These are phyloP conservation scores for Vicia villosa DNA, from an alignment of 306 rosid genomes.

Conservation along the genomic window DNA sequence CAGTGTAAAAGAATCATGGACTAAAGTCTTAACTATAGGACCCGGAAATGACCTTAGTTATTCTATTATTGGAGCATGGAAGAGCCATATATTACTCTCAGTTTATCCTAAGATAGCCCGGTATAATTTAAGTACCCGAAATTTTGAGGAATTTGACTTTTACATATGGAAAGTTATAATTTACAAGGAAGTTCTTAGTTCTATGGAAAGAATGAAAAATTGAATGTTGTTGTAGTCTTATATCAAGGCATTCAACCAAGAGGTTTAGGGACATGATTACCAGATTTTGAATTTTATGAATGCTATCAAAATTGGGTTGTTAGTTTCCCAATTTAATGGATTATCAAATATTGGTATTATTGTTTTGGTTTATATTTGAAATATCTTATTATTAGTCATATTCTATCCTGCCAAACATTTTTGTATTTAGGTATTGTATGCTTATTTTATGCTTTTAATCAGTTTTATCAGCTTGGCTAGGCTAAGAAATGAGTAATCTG, in stretches of 20 bases:
- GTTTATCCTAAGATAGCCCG: no score
- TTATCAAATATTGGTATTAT: no score
- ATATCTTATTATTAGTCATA: no score
- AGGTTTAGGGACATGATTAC: background rate
- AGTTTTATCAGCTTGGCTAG: no score
- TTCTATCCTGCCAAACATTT: no score
- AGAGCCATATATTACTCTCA: background rate
- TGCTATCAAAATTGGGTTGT: background rate
- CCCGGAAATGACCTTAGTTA: background rate
- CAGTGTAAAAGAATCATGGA: background rate
- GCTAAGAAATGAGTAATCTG: no score
- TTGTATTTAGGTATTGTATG: no score
- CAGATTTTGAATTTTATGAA: background rate
- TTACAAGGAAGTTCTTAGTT: background rate
- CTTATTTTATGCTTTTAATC: no score
- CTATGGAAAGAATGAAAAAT: background rate
- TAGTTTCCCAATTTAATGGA: no score
- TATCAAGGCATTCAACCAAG: background rate
- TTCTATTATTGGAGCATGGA: background rate
- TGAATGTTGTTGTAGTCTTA: background rate
- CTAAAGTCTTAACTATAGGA: background rate
- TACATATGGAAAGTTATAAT: background rate
- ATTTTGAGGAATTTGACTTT: background rate
- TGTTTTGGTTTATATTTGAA: no score
- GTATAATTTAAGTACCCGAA: background rate